Evolutionary conservation across 139 green algal genomes (phyloP).

Genomic region (Limnomonas spitsbergensis): DNA sequence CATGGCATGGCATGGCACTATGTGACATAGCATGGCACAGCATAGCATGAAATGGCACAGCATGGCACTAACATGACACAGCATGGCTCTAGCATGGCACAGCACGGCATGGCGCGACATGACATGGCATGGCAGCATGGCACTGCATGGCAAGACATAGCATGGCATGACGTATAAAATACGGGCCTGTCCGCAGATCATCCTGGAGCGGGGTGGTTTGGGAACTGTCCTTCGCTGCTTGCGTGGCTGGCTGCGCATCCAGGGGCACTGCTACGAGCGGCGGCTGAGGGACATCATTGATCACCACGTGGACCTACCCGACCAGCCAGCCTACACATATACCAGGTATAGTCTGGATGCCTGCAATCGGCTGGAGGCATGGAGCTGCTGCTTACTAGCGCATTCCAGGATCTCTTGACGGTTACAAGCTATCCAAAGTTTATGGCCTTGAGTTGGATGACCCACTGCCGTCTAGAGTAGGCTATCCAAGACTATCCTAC

Average conservation of each 20-base stretch:
- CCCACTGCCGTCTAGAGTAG: no score
- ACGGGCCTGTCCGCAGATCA: constrained; percentile 12
- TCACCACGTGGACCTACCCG: neutral
- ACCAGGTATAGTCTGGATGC: neutral
- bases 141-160: neutral
- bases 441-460: no score
- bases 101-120: neutral
- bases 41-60: no score
- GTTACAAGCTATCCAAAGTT: no score
- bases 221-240: constrained; percentile 10
- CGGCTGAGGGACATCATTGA: neutral
- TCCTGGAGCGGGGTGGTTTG: constrained; percentile 25
- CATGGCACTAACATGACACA: no score
- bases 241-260: constrained; percentile 22
- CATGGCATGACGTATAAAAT: neutral
- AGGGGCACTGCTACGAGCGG: neutral
- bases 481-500: no score
- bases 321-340: neutral
- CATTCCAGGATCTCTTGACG: no score
- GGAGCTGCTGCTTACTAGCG: no score
- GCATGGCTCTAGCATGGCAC: no score
- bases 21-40: no score
- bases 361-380: no score
- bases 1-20: no score
- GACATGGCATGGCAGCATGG: neutral